Evolutionary conservation across 2,329 filamentous ascomycete genomes (phyloP), one percentile per base, ranked within the genome.

Genomic region (Akanthomyces muscarius): DNA sequence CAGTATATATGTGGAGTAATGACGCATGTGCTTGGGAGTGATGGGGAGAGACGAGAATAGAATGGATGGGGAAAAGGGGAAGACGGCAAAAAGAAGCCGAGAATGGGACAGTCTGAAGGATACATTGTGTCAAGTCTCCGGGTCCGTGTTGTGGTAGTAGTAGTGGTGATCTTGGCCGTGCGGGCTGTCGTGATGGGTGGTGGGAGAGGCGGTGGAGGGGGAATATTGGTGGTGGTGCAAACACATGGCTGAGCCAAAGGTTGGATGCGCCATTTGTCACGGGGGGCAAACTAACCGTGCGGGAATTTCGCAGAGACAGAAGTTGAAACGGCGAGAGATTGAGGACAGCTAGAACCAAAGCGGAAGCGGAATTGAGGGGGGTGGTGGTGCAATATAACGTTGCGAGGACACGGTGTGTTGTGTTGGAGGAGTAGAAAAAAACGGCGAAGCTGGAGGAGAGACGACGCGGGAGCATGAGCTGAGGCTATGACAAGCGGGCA

Each of bases 191-290:
- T 56, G 41, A 56, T 56, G 51, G 30, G 41, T 23, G 53, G 41
- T 45, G 25, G 48, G 53, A 21, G 36, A 41, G 57, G 58, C 45
- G 45, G 48, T 53, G 28, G 58, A 45, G 50, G 48, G 50, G 47
- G 14, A 18, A 25, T 36, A 10, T 36, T 11, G 33, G 33, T 7
- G 33, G 33, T 36, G 18, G 47, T 16, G 10, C 21, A 18, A 18
- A 33, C 13, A 16, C 7, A 28, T 16, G 21, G 14, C 33, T 42
- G 8, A 25, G 56, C 23, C 18, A 23, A 18, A 7, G 21, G 55
- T 25, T 36, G 59, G 59, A 62, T 62, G 60, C 60, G 60, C 60
- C 60, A 62, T 62, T 62, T 62, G 60, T 51, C 16, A 33, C 16
- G 4, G 23, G 45, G 44, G 10, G 25, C 0, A 11, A 28, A 56